These are phyloP conservation scores for Aspergillus fischeri DNA, from an alignment of 2,329 filamentous ascomycete genomes.

Conservation along the genomic window DNA sequence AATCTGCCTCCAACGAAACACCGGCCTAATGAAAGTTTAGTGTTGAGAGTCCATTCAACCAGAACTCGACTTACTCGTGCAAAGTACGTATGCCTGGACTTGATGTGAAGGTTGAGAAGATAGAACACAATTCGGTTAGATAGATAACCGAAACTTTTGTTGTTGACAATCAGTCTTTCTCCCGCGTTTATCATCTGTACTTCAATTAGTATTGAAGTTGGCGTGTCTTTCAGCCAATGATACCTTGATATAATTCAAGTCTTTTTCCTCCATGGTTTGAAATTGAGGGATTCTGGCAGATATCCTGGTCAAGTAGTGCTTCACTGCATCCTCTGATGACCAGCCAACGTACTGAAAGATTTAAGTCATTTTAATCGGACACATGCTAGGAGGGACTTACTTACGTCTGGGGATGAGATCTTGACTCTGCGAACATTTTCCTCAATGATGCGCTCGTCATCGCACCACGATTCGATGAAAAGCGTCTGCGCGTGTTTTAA, in stretches of 20 bases:
- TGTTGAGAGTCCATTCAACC: neutral
- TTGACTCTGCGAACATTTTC: constrained; percentile 98
- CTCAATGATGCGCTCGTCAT: constrained; percentile 87
- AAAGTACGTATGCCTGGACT: constrained; percentile 89
- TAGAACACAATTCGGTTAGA: constrained; percentile 98
- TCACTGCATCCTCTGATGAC: constrained; percentile 86
- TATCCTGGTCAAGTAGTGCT: constrained; percentile 86
- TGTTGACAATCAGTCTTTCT: constrained; percentile 89
- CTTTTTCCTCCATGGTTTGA: constrained; percentile 90
- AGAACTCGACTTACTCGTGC: constrained; percentile 53
- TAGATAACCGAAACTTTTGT: constrained; percentile 92
- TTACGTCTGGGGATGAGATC: constrained; percentile 90
- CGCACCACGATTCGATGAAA: constrained; percentile 94
- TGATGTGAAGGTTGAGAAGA: constrained; percentile 94
- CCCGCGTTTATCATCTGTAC: constrained; percentile 89
- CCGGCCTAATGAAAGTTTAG: constrained; percentile 54
- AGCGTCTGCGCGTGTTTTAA: constrained; percentile 62
- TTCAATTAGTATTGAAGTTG: constrained; percentile 9
- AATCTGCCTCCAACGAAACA: constrained; percentile 80
- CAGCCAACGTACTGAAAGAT: constrained; percentile 73
- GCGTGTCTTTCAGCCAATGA: neutral
- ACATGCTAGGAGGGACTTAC: constrained; percentile 25
- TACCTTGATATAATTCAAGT: constrained; percentile 90
- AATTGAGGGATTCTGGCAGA: constrained; percentile 91
- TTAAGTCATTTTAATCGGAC: constrained; percentile 10